Percentiles rank a stretch among this genome's conserved stretches.
Evolutionary conservation across 306 rosid genomes (phyloP).

Genomic region (Cucumis cinereus): DNA sequence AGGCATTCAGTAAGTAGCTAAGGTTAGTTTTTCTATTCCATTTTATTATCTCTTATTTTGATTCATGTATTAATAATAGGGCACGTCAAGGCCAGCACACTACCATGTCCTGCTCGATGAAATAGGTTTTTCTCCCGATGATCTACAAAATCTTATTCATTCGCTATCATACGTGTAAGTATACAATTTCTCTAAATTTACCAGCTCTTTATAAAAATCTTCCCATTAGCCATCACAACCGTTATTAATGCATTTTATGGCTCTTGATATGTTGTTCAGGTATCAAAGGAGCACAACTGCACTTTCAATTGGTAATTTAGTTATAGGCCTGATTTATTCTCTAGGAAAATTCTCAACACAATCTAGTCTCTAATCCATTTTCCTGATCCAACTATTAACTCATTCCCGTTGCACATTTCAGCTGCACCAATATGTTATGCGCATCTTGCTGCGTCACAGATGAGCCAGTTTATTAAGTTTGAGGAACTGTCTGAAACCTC

Average conservation of each 20-base stretch:
- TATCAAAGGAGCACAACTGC: slow-evolving; percentile 80
- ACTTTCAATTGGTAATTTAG: slow-evolving; percentile 53
- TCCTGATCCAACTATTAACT: slow-evolving; percentile 8
- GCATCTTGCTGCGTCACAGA: slow-evolving; percentile 76
- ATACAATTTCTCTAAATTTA: slow-evolving; percentile 10
- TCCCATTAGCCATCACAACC: neutral
- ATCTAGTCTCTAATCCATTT: neutral
- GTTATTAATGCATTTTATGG: neutral
- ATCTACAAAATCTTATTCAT: slow-evolving; percentile 57
- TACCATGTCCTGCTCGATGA: slow-evolving; percentile 83
- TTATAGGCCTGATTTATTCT: neutral
- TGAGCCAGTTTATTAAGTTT: slow-evolving; percentile 55
- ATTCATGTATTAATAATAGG: slow-evolving; percentile 30
- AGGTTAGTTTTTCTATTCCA: neutral
- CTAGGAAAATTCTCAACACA: neutral
- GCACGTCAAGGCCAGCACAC: slow-evolving; percentile 81
- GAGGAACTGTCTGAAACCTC: slow-evolving; percentile 45
- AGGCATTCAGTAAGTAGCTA: neutral
- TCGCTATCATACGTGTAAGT: slow-evolving; percentile 76
- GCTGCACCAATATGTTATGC: slow-evolving; percentile 84
- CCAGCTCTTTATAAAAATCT: neutral
- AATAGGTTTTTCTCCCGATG: slow-evolving; percentile 83
- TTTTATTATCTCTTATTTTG: neutral
- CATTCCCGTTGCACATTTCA: slow-evolving; percentile 14
- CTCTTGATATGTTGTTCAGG: slow-evolving; percentile 27